Base-by-base conservation (phyloP, 805 yeast genomes). In the Saccharomycopsis fibuligera region DNA sequence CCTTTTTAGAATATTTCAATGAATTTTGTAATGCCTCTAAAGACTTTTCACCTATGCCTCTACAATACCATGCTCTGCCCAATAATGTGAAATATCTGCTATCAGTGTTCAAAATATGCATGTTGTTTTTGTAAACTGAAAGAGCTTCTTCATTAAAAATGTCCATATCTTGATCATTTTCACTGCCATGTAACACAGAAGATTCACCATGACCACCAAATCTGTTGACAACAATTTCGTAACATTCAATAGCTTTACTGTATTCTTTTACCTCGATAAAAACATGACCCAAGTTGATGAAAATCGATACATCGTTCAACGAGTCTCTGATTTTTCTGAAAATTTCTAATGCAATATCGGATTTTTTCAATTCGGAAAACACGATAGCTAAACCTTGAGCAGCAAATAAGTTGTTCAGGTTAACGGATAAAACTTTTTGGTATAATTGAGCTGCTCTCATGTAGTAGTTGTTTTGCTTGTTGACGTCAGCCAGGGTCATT, bases 351-450 rank as follows among this genome's bases (percentile, higher is more conserved):
- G 98, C 96, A 53, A 81, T 73, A 23, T 78, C 80, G 30, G 78
- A 68, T 57, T 86, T 81, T 56, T 82, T 81, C 59, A 81, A 83
- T 59, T 91, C 97, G 9, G 95, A 95, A 63, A 88, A 85, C 3
- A 89, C 79, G 48, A 93, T 88, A 1, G 97, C 98, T 54, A 93
- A 74, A 48, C 99, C 99, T 65, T 93, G 99, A 1, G 99, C 98
- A 4, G 99, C 99, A 68, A 83, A 93, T 1, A 90, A 91, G 62
- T 91, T 87, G 56, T 75, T 72, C 2, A 90, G 79, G 67, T 93
- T 98, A 25, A 89, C 67, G 44, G 85, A 81, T 47, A 93, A 68
- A 1, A 88, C 96, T 66, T 93, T 93, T 59, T 88, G 86, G 63
- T 80, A 91, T 51, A 93, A 71, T 66, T 91, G 97, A 12, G 90